Conservation (phyloP, 2,329 filamentous ascomycete species). For the Verruconis gallopava region DNA sequence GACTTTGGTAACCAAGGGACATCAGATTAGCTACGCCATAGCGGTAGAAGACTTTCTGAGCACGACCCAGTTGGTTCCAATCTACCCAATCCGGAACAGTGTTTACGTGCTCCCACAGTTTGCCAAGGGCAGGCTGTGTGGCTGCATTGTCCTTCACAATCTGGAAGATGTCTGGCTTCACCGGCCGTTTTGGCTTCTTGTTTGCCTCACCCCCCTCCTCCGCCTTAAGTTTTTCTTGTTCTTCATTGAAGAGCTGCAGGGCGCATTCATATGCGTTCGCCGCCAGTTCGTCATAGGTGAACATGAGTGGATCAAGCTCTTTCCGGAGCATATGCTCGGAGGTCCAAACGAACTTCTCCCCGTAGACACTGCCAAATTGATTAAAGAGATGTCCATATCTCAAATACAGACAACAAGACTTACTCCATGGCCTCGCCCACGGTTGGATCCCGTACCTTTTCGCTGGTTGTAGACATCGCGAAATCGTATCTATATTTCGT, state of each 20-base stretch:
- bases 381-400: too few relatives aligned
- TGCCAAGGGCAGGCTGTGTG: constrained; percentile 40
- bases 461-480: too few relatives aligned
- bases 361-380: constrained; percentile 43
- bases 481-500: too few relatives aligned
- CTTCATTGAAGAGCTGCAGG: constrained; percentile 39
- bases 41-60: constrained; percentile 65
- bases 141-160: constrained; percentile 46
- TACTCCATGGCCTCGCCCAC: too few relatives aligned
- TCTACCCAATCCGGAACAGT: constrained; percentile 63
- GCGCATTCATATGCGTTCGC: constrained; percentile 52
- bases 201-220: too few relatives aligned
- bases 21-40: constrained; percentile 57
- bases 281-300: constrained; percentile 55
- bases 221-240: constrained; percentile 11
- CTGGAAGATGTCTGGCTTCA: constrained; percentile 47
- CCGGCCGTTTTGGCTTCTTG: constrained; percentile 18
- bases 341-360: constrained; percentile 57
- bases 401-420: too few relatives aligned
- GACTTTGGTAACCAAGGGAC: constrained; percentile 49
- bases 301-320: constrained; percentile 46
- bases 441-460: too few relatives aligned
- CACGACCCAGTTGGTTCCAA: constrained; percentile 60
- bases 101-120: constrained; percentile 55
- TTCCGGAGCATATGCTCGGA: constrained; percentile 47